Evolutionary conservation across 1,284 basidiomycete species (phyloP), one percentile per base, ranked within the genome.

Genomic region (Fomes fomentarius): DNA sequence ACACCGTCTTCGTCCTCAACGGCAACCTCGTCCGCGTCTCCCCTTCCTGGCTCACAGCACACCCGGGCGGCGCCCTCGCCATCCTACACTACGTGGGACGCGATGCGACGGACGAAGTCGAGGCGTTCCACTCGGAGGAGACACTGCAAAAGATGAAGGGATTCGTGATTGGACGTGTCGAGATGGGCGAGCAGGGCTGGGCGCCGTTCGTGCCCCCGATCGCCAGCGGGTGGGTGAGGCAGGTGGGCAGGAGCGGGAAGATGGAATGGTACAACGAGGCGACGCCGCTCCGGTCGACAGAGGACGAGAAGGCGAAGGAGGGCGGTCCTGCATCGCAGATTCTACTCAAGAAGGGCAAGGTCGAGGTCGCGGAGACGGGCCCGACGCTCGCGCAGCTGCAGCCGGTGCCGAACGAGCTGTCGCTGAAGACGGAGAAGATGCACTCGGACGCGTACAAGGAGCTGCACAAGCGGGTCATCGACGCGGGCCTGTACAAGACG

Each of bases 1-100:
- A 95, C 57, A 75, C 80, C 48, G 82, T 98, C 62, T 82, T 98
- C 70, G 79, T 99, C 58, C 91, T 93, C 75, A 76, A 83, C 64
- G 79, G 81, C 61, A 78, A 82, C 56, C 85, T 98, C 59, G 86
- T 98, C 62, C 85, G 88, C 59, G 85, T 97, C n/a, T 85, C 93
- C 21, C 79, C 81, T 12, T 75, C 80, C 15, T 98, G 96, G 97
- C 85, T 96, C 19, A 71, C 81, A 3, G 76, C 80, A 3, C 97
- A 99, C 69, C 96, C 96, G 0, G 97, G 96, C 39, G 96, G 96
- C 50, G 75, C 85, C 12, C 87, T 98, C 44, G 84, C 95, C 17
- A 87, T 99, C 57, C 85, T 97, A 25, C 97, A 99, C 75, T 98
- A 96, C 68, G 88, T 98, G 28, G 97, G 97, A 2, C 84, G 96